phyloP scores from a whole-genome alignment of 1,139 yeast species.

The Pichia sp. region DNA sequence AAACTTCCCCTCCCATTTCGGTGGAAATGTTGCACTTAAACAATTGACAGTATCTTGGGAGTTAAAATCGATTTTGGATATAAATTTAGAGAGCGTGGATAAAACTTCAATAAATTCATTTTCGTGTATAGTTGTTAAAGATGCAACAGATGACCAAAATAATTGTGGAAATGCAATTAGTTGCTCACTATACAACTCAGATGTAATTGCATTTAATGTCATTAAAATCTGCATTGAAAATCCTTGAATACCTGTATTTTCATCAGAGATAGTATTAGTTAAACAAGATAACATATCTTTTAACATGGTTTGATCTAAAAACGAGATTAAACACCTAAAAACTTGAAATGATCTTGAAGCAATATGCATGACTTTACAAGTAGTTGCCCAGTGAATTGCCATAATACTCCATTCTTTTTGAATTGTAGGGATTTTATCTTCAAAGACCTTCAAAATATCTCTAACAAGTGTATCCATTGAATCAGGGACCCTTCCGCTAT shows the following conservation, averaged over 20 bases:
- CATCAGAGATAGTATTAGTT: conserved; percentile 89
- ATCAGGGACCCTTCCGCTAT: conserved; percentile 82
- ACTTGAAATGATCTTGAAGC: conserved; percentile 96
- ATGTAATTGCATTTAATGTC: conserved; percentile 89
- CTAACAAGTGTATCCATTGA: conserved; percentile 77
- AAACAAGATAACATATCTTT: conserved; percentile 90
- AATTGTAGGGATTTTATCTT: conserved; percentile 36
- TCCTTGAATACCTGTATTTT: conserved; percentile 84
- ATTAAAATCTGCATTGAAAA: conserved; percentile 94
- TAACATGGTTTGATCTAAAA: conserved; percentile 80
- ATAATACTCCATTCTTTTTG: conserved; percentile 81
- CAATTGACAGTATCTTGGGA: conserved; percentile 82
- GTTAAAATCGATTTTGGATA: conserved; percentile 80
- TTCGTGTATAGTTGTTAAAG: conserved; percentile 84
- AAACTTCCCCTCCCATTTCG: conserved; percentile 92
- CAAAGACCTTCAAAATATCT: conserved; percentile 54
- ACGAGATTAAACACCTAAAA: conserved; percentile 72
- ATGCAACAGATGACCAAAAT: conserved; percentile 95
- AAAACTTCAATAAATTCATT: conserved; percentile 86
- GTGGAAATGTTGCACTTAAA: conserved; percentile 80
- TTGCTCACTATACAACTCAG: conserved; percentile 72
- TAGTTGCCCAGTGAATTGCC: conserved; percentile 90
- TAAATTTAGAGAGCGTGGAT: conserved; percentile 72
- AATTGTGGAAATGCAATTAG: conserved; percentile 85
- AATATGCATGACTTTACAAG: conserved; percentile 94